Evolutionary conservation across 108 stramenopile genomes (phyloP), one percentile per base, ranked within the genome.

Genomic region (Discostella pseudostelligera): DNA sequence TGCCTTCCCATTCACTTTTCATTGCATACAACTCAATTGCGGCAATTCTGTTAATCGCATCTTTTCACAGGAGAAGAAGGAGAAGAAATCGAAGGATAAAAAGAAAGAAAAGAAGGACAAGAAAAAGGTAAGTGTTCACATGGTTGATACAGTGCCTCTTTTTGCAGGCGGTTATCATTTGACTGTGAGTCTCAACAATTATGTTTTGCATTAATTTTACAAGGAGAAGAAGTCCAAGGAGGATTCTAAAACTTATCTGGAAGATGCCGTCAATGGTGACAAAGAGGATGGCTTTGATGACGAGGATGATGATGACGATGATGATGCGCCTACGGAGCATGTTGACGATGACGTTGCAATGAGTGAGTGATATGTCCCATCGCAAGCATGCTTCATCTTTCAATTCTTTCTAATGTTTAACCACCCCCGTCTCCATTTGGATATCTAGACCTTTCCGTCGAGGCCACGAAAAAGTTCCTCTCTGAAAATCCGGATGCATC

Each of bases 331-430:
- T 0, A 47, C 48, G 6, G 71, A 72, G 46, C 39, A 43, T 42
- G 92, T 93, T 17, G 92, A 89, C 58, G 92, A 93, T 62, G 85
- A 72, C 12, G 79, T 84, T 53, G 92, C 89, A 47, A 79, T 87
- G 72, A 43, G 85, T 87, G 76, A 83, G 86, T 83, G 19, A 7
- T 39, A 21, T 11, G 0, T 12, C 17, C 45, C 32, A 1, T 24
- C 14, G 0, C 20, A 42, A 13, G 39, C 37, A 17, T 0, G 11
- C 28, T 37, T 4, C 1, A 59, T 55, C 62, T 17, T 36, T 16
- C 36, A 2, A 26, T 54, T 4, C 58, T 59, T 43, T 48, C 28
- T 29, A 14, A 29, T 29, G 44, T 13, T 44, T 35, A 4, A 19
- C 26, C 12, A 25, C 13, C 28, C 29, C 47, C 53, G 39, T 37